These are phyloP conservation scores for Curvularia verruculosa DNA, from an alignment of 2,329 filamentous ascomycete species.

Conservation along the genomic window DNA sequence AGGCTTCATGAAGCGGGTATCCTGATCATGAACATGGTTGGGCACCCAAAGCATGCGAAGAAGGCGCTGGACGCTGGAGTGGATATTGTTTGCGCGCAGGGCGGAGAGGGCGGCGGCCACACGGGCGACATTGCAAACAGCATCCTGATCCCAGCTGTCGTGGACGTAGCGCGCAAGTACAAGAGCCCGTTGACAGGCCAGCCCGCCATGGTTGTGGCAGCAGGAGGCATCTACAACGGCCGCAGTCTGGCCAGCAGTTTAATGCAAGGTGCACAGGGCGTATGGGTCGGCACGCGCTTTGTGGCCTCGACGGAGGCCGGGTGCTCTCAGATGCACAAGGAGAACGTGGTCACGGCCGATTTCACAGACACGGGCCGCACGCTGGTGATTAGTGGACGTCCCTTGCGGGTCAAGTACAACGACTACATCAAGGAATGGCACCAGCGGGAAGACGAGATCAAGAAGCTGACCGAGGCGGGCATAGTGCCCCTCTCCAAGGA, in stretches of 20 bases:
- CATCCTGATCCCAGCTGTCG: conserved; percentile 86
- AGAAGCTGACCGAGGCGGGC: conserved; percentile 74
- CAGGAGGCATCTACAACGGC: conserved; percentile 85
- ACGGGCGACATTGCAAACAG: conserved; percentile 85
- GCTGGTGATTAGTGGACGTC: conserved; percentile 80
- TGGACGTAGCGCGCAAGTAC: conserved; percentile 79
- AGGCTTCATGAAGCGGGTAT: conserved; percentile 79
- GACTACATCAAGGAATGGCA: conserved; percentile 87
- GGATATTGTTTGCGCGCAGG: conserved; percentile 90
- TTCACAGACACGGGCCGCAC: conserved; percentile 84
- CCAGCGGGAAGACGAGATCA: conserved; percentile 73
- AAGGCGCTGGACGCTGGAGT: conserved; percentile 88
- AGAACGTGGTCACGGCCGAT: conserved; percentile 77
- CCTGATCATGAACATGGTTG: conserved; percentile 96
- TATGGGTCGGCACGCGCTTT: conserved; percentile 95
- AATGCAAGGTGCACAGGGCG: conserved; percentile 86
- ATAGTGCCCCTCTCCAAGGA: conserved; percentile 83
- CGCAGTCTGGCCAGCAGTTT: conserved; percentile 78
- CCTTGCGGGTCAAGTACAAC: conserved; percentile 80
- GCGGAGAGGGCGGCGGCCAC: conserved; percentile 91
- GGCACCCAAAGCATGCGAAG: conserved; percentile 85
- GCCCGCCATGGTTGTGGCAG: conserved; percentile 81
- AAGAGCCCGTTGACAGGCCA: conserved; percentile 72
- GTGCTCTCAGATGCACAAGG: conserved; percentile 81
- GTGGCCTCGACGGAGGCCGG: conserved; percentile 82